These are phyloP conservation scores for Lipomyces anomalus DNA, from an alignment of 805 yeast species.

Conservation along the genomic window DNA sequence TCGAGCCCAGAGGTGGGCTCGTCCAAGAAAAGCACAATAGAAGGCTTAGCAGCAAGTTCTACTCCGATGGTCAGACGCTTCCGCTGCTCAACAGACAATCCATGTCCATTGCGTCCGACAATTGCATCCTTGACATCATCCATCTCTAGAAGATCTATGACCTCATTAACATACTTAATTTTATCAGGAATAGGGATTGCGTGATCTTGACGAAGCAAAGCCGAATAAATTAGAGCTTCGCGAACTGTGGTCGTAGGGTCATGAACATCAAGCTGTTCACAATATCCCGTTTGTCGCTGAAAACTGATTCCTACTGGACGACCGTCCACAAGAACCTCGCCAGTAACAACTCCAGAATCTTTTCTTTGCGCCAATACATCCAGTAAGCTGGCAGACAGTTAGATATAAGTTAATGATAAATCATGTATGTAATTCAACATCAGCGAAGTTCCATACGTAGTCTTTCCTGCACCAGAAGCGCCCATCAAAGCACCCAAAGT, in stretches of 20 bases:
- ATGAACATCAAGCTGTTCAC: conserved; percentile 76
- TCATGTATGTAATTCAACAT: too few species aligned
- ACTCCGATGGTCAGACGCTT: conserved; percentile 67
- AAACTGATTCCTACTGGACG: conserved; percentile 56
- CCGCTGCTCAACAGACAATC: conserved; percentile 62
- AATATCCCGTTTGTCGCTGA: conserved; percentile 74
- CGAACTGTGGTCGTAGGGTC: conserved; percentile 64
- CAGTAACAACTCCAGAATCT: conserved; percentile 63
- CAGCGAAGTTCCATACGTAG: too few species aligned
- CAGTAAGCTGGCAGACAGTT: too few species aligned
- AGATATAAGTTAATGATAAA: too few species aligned
- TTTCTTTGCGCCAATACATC: conserved; percentile 69
- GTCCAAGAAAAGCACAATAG: conserved; percentile 53
- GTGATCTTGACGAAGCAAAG: conserved; percentile 65
- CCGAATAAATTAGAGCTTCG: conserved; percentile 67
- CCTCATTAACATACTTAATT: conserved; percentile 60
- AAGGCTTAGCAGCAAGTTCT: conserved; percentile 64
- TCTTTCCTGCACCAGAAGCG: conserved; percentile 83
- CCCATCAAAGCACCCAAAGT: conserved; percentile 80
- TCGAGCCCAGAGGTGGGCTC: conserved; percentile 74
- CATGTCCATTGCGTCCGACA: conserved; percentile 72
- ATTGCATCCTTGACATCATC: conserved; percentile 66
- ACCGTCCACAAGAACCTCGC: conserved; percentile 69
- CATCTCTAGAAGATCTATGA: conserved; percentile 65
- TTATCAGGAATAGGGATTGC: conserved; percentile 53